Evolutionary conservation across 192 early-diverging fungal genomes (phyloP).

Genomic region (Jimgerdemannia flammicorona): DNA sequence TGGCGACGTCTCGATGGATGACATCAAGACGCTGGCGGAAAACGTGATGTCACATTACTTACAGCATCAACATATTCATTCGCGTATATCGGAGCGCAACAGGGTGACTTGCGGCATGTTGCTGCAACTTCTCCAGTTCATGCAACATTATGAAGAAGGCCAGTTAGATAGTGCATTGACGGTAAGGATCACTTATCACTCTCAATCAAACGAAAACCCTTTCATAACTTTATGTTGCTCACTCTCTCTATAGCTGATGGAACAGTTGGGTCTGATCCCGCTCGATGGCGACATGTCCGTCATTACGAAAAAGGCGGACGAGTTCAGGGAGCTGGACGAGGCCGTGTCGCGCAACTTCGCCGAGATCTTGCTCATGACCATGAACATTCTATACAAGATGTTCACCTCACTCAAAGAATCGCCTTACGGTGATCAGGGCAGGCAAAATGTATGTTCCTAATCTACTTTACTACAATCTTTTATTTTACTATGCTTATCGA

Average conservation of each 20-base stretch:
- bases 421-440: conserved; percentile 34
- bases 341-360: conserved; percentile 72
- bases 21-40: conserved; percentile 44
- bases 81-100: conserved; percentile 28
- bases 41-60: conserved; percentile 42
- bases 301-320: conserved; percentile 60
- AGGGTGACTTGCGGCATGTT: conserved; percentile 55
- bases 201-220: not conserved
- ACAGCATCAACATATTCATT: conserved; percentile 44
- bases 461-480: too few relatives aligned
- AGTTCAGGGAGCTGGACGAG: conserved; percentile 64
- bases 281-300: conserved; percentile 47
- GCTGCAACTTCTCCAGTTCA: conserved; percentile 58
- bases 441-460: conserved; percentile 17
- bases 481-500: too few relatives aligned
- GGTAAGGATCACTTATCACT: not conserved
- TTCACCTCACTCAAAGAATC: conserved; percentile 56
- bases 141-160: conserved; percentile 43
- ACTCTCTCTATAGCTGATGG: conserved; percentile 32
- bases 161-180: conserved; percentile 59
- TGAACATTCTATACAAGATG: conserved; percentile 59
- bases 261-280: conserved; percentile 61
- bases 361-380: conserved; percentile 67
- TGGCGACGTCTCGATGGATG: conserved; percentile 7
- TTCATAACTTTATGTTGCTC: not conserved